Evolutionary conservation across 345 rosid genomes (phyloP), one percentile per base, ranked within the genome.

Genomic region (Passiflora organensis): DNA sequence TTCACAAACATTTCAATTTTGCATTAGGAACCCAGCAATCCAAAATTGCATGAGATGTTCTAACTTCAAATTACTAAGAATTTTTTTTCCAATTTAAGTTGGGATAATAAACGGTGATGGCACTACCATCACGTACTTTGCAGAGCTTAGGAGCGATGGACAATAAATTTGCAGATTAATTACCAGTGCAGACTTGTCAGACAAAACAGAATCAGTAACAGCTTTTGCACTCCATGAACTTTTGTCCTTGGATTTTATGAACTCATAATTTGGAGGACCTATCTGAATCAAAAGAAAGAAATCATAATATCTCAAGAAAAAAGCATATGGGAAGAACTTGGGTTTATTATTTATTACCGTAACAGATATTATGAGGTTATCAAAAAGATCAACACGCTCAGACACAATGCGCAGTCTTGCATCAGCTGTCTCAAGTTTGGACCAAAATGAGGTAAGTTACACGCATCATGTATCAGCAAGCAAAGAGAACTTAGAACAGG

Each of bases 101-200:
- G n/a, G n/a, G n/a, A n/a, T n/a, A n/a, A n/a, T n/a, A n/a, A n/a
- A n/a, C n/a, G n/a, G n/a, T n/a, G n/a, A n/a, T n/a, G n/a, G n/a
- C n/a, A n/a, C 6, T 11, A 39, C 6, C 4, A 54, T 59, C 34
- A 28, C 50, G 32, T 46, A 45, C n/a, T 39, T 25, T 39, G 20
- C 6, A 23, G 51, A 54, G 25, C 10, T 32, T 55, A 63, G 46
- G 39, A 19, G 28, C 51, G 37, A 15, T 22, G 12, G 11, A 48
- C 16, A 56, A 64, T 34, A 42, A 59, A 49, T 13, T 45, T 24
- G 19, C 23, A 55, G 53, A 68, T 44, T 56, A 16, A 62, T 76
- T 88, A 91, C 98, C 90, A 84, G 61, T 23, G 93, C 89, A 4
- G 98, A 85, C 61, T 88, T 91, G 80, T 88, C 95, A 46, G 98